Evolutionary conservation across 1,284 basidiomycete species (phyloP).

Genomic region (Hymenochaete sp.): DNA sequence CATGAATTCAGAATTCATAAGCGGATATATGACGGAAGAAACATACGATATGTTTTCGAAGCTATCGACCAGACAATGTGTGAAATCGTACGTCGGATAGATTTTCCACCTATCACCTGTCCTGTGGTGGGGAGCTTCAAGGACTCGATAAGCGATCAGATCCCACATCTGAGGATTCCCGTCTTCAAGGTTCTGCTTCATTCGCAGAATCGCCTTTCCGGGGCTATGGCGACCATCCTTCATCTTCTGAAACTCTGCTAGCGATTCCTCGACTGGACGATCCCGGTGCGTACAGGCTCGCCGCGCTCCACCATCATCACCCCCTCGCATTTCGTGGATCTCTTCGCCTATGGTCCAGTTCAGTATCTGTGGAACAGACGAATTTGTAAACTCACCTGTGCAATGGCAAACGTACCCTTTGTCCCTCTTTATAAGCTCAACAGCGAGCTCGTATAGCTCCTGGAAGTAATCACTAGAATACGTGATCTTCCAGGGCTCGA

Average conservation of each 20-base stretch:
- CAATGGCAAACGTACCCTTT: slow-evolving; percentile 97
- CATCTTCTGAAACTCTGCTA: slow-evolving; percentile 90
- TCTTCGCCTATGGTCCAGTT: slow-evolving; percentile 63
- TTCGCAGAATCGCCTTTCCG: slow-evolving; percentile 86
- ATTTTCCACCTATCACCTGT: slow-evolving; percentile 91
- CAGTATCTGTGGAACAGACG: slow-evolving; percentile 8
- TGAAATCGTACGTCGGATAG: slow-evolving; percentile 98
- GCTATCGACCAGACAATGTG: slow-evolving; percentile 97
- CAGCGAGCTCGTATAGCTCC: slow-evolving; percentile 79
- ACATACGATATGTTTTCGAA: slow-evolving; percentile 98
- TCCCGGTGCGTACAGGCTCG: slow-evolving; percentile 82
- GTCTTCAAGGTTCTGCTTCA: slow-evolving; percentile 94
- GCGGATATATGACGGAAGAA: not conserved
- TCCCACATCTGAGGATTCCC: slow-evolving; percentile 99
- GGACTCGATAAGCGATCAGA: slow-evolving; percentile 90
- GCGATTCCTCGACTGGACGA: slow-evolving; percentile 78
- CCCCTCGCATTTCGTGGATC: slow-evolving; percentile 81
- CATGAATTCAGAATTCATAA: not conserved
- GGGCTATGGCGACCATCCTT: slow-evolving; percentile 84
- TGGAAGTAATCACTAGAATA: slow-evolving; percentile 99
- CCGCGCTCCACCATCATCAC: slow-evolving; percentile 76
- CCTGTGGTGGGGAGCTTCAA: slow-evolving; percentile 87
- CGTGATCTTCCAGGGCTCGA: slow-evolving; percentile 97
- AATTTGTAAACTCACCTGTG: slow-evolving; percentile 54
- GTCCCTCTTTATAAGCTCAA: slow-evolving; percentile 85